Evolutionary conservation across 345 rosid genomes (phyloP).

Genomic region (Abelmoschus esculentus): DNA sequence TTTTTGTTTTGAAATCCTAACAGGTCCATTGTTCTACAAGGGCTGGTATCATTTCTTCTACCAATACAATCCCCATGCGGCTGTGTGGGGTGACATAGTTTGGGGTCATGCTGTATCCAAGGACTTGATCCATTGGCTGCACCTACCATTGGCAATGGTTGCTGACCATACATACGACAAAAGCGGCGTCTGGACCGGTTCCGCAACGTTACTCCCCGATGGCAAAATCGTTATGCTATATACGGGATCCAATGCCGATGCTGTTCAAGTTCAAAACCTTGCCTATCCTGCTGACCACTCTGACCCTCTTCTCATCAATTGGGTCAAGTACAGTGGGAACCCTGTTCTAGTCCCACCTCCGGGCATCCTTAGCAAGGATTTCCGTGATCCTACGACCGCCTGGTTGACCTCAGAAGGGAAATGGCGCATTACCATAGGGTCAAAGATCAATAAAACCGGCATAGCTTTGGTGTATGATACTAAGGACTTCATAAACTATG

Average conservation of each 20-base stretch:
- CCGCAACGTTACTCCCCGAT: constrained; percentile 75
- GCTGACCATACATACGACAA: too few relatives aligned
- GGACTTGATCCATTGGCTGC: too few relatives aligned
- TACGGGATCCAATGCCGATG: constrained; percentile 70
- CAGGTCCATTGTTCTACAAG: constrained; percentile 85
- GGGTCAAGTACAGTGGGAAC: constrained; percentile 65
- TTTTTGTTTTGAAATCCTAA: neutral
- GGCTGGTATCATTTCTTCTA: constrained; percentile 97
- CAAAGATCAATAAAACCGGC: constrained; percentile 64
- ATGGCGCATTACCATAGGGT: constrained; percentile 73
- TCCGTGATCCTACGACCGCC: constrained; percentile 94
- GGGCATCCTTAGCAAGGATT: constrained; percentile 50
- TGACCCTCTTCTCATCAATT: constrained; percentile 66
- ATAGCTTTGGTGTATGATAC: constrained; percentile 70
- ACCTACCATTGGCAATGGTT: too few relatives aligned
- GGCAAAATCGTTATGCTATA: constrained; percentile 76
- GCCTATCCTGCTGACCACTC: constrained; percentile 69
- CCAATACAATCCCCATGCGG: constrained; percentile 81
- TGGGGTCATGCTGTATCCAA: too few relatives aligned
- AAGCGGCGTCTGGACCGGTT: constrained; percentile 89
- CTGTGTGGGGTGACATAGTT: too few relatives aligned
- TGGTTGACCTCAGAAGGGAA: constrained; percentile 73
- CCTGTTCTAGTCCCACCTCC: constrained; percentile 76
- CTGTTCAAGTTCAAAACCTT: constrained; percentile 80
- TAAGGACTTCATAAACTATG: constrained; percentile 49